Base-by-base conservation (phyloP, 2,329 filamentous ascomycete species). In the Thielaviopsis euricoi region DNA sequence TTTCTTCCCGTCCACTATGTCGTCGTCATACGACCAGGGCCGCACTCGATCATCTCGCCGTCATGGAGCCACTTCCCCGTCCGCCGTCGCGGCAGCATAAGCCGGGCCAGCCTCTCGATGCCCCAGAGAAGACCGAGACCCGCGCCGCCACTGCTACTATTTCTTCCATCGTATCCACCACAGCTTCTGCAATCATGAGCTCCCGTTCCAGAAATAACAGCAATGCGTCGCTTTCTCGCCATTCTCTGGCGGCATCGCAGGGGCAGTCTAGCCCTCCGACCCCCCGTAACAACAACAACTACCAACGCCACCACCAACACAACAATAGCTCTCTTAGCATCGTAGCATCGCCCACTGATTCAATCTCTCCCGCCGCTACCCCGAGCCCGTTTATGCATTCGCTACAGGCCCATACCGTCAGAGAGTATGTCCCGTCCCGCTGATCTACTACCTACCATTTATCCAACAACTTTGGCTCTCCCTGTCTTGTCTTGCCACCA, bases 331-430 rank as follows among this genome's bases (percentile, higher is more conserved):
- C 6, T 50, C 57, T 50, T 43, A 56, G 51, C 52, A 25, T 58
- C 19, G 51, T 75, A 61, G 78, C 76, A 46, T 73, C 76, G 60
- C 73, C 81, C 12, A 79, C 80, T 23, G 72, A 76, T 59, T 80
- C 80, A 56, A 83, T 80, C 26, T 72, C 71, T 25, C 66, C 70
- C 52, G 65, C 72, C 48, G 73, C 74, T 59, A 59, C 53, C 13
- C 55, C 60, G 6, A 83, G 79, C 64, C 82, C 84, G 0, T 83
- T 79, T 65, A 70, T 87, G 58, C 85, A 89, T 65, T 83, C 85
- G 37, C 70, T 86, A 58, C 85, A 89, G 68, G 79, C 80, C 61
- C 83, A 86, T 68, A 82, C 78, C 69, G 86, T 89, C 55, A 78
- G 85, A 78, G 86, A 89, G 83, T 87, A 76, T 77, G 83, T 79